Conservation (phyloP, 2,329 filamentous ascomycete species). For the Colletotrichum siamense region DNA sequence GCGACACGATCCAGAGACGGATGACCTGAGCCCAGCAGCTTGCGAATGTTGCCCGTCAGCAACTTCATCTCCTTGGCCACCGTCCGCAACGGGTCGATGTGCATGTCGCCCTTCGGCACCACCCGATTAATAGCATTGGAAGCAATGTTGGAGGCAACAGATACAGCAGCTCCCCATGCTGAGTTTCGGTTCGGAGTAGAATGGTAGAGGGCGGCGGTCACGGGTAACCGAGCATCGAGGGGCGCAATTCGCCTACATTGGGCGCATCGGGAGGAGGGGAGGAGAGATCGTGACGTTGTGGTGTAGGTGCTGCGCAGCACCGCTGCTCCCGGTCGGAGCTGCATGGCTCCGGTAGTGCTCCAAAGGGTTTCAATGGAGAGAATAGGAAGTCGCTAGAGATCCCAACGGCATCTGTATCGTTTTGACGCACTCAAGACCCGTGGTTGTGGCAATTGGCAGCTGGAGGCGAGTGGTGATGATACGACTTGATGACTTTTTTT, state of each 20-base stretch:
- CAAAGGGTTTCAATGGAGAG: constrained; percentile 9
- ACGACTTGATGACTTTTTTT: constrained; percentile 15
- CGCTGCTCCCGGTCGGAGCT: constrained; percentile 59
- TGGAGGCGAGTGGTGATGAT: neutral
- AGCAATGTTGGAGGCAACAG: constrained; percentile 74
- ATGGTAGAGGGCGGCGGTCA: constrained; percentile 46
- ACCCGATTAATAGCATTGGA: constrained; percentile 69
- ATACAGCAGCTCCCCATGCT: constrained; percentile 78
- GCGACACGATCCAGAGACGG: constrained; percentile 93
- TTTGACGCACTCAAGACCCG: neutral
- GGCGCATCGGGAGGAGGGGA: constrained; percentile 31
- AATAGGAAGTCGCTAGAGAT: neutral
- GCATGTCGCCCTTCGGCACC: constrained; percentile 66
- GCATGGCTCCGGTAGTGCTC: constrained; percentile 47
- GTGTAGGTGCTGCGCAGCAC: constrained; percentile 47
- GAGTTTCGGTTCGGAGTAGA: constrained; percentile 55
- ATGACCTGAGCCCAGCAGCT: constrained; percentile 92
- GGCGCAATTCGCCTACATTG: constrained; percentile 39
- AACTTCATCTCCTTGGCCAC: constrained; percentile 98
- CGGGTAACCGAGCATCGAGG: constrained; percentile 37
- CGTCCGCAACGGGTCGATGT: constrained; percentile 84
- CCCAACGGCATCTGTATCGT: neutral
- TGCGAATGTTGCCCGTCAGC: constrained; percentile 89
- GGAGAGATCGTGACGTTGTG: constrained; percentile 20
- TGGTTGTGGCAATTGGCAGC: constrained; percentile 10